A percentile compares a stretch with the other conserved stretches of the same genome.
Conservation (phyloP, 768 basidiomycete genomes). For the Boletales sp. region DNA sequence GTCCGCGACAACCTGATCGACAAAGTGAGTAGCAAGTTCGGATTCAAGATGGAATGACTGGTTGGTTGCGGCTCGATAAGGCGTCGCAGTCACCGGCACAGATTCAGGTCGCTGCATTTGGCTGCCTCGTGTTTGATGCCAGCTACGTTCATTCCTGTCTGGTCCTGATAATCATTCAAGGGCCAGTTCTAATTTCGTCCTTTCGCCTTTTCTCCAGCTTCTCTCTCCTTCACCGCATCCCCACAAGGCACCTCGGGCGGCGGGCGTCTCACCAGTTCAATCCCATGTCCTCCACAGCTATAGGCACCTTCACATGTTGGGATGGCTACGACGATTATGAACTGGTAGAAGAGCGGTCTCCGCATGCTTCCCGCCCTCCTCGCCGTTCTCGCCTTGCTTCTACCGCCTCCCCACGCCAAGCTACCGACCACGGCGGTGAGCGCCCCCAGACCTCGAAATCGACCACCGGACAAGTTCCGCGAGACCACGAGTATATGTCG, state of each 20-base stretch:
- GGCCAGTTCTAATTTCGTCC: conserved; percentile 26
- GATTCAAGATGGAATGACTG: no score
- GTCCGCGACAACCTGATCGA: not conserved
- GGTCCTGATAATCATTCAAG: conserved; percentile 33
- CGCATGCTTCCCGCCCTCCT: conserved; percentile 15
- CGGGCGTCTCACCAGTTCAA: conserved; percentile 10
- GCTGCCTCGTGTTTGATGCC: conserved; percentile 34
- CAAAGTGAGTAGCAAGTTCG: not conserved
- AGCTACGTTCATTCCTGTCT: conserved; percentile 18
- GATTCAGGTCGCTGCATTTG: conserved; percentile 26
- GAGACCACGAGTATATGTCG: conserved; percentile 26
- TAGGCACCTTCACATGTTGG: conserved; percentile 33
- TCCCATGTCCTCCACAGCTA: conserved; percentile 31
- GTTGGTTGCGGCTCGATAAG: no score
- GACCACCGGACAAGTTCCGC: conserved; percentile 10
- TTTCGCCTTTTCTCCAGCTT: conserved; percentile 11
- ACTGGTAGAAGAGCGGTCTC: conserved; percentile 16
- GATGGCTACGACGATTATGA: conserved; percentile 29
- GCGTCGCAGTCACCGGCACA: conserved; percentile 1
- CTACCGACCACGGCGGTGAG: conserved; percentile 17
- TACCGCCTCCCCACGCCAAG: conserved; percentile 10
- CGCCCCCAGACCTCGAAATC: conserved; percentile 19
- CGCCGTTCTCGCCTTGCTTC: conserved; percentile 23
- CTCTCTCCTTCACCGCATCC: conserved; percentile 17
- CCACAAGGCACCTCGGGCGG: conserved; percentile 19